Base-by-base conservation (phyloP, 1,284 basidiomycete species). In the Trichosporon ovoides region DNA sequence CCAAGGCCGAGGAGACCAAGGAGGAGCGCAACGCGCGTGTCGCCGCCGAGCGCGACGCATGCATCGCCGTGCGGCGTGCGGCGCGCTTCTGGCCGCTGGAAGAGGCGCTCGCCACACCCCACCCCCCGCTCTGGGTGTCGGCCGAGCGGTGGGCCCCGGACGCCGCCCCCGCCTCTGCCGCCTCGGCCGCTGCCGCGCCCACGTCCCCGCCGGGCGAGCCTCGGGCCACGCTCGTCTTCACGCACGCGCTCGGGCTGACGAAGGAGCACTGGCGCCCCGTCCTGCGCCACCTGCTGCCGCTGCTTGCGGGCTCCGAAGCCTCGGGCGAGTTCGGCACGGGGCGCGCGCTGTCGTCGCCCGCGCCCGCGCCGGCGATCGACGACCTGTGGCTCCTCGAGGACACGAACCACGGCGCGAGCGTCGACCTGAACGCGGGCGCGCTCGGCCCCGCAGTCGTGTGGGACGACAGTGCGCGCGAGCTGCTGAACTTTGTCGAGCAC, bases 301-400 rank as follows among this genome's bases (percentile, higher is more conserved):
- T 38, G 11, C 35, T 19, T 3, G 33, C 38, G 1, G 7, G 13
- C 3, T 18, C 28, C 7, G 34, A 16, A 9, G 52, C 38, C 6
- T 31, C 28, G 9, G 22, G 31, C 12, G 38, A 38, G 14, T 56
- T 56, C 18, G 60, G 57, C 34, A 38, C 54, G 4, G 57, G 54
- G 4, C 11, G n/a, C 7, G 6, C 35, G 7, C 18, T 61, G 3
- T 2, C n/a, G 2, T n/a, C 18, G 7, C 16, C 3, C 0, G 31
- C n/a, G 28, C 12, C 22, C 16, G 7, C 14, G 3, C 28, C 57
- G 7, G 24, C 40, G 3, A 73, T 93, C 16, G 84, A 87, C 66
- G 89, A 93, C 68, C 80, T 91, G 14, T 92, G 88, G 88, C 74
- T 83, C 1, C 83, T 88, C 77, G 91, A 93, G 64, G 82, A 85